Base-by-base conservation (phyloP, 805 yeast genomes). In the Cyberlindnera lachancei region DNA sequence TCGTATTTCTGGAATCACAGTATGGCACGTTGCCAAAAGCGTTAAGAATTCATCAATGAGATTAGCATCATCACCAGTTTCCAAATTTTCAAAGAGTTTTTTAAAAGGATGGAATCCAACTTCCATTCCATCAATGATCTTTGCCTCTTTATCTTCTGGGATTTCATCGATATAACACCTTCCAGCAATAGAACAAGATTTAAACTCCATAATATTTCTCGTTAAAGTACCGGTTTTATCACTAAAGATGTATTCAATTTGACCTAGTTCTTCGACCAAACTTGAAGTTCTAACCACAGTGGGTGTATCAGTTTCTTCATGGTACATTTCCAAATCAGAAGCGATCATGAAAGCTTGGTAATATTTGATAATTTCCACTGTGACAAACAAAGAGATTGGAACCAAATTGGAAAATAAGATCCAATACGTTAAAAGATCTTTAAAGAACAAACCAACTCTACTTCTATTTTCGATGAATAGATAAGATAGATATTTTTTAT, bases 181-280 rank as follows among this genome's bases (percentile, higher is more conserved):
- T 0, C 97, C 98, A 3, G 87, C 96, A 52, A 92, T 86, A 0
- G 96, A 74, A 48, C 96, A 87, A 7, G 92, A 76, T 54, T 84
- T 87, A 61, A 85, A 92, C 58, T 87, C 97, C 99, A 92, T 92
- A 34, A 92, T 80, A 52, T 92, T 92, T 58, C 96, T 64, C 0
- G 99, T 92, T 37, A 92, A 66, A 0, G 99, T 92, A 19, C 99
- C 99, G 0, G 99, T 92, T 54, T 92, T 92, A 58, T 92, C 99
- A 56, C 95, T 84, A 61, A 92, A 92, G 15, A 92, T 83, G 52
- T 87, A 88, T 53, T 90, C 94, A 49, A 92, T 88, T 56, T 92
- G 99, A 18, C 99, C 99, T 42, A 92, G 66, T 48, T 92, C 98
- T 58, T 92, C 99, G 6, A 92, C 98, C 46, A 92, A 68, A 11